phyloP scores from a whole-genome alignment of 768 basidiomycete species.

The Leccinum olivaceopallidum region DNA sequence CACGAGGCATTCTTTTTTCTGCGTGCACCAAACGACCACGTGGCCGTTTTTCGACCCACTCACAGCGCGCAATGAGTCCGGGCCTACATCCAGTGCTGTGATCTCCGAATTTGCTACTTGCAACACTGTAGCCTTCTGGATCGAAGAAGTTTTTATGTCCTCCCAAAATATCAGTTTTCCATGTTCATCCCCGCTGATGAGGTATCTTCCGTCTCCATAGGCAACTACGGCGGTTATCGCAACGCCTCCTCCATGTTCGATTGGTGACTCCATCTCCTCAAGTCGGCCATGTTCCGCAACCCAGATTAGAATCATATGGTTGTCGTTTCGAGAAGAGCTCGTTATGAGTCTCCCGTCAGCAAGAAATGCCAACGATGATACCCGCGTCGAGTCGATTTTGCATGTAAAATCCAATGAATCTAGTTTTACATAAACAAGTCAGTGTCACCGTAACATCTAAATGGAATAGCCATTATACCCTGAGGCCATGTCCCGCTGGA shows the following conservation, averaged over 20 bases:
- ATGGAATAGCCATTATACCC: background rate
- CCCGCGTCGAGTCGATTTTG: background rate
- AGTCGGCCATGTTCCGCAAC: background rate
- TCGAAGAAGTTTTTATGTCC: background rate
- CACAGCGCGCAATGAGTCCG: background rate
- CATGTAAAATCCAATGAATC: background rate
- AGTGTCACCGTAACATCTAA: background rate
- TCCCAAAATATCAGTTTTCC: background rate
- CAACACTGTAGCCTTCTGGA: background rate
- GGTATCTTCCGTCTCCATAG: background rate
- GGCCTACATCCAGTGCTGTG: background rate
- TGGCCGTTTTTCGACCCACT: background rate
- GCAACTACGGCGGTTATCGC: background rate
- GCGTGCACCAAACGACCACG: background rate
- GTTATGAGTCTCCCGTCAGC: background rate
- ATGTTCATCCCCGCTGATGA: background rate
- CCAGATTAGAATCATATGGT: background rate
- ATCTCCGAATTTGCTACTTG: background rate
- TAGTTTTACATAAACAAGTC: background rate
- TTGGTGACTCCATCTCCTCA: background rate
- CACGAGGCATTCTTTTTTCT: background rate
- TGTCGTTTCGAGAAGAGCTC: background rate
- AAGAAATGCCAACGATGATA: background rate
- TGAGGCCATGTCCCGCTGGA: background rate
- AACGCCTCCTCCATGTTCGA: background rate